A percentile compares a stretch with the other conserved stretches of the same genome.
Evolutionary conservation across 768 basidiomycete genomes (phyloP).

Genomic region (Russula vinacea): DNA sequence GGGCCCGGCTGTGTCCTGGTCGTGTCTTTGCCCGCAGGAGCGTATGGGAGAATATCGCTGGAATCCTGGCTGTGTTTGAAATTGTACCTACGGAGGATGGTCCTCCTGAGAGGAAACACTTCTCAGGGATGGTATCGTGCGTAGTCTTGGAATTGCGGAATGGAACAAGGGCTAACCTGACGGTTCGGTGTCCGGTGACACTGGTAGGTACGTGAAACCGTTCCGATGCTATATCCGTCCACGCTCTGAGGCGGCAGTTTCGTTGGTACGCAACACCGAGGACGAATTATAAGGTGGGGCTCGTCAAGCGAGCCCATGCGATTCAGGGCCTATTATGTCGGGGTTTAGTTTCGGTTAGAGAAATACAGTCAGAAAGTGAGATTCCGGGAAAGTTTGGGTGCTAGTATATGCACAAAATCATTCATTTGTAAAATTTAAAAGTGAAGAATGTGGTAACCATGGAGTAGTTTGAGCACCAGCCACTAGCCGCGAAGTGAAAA

Average conservation of each 20-base stretch:
- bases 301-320: background rate
- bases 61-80: background rate
- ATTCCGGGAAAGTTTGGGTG: too few species aligned
- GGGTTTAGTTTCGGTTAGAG: too few species aligned
- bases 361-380: too few species aligned
- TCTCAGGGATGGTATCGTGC: background rate
- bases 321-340: too few species aligned
- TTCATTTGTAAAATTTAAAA: too few species aligned
- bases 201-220: background rate
- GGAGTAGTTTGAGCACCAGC: too few species aligned
- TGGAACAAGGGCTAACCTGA: background rate
- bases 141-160: background rate
- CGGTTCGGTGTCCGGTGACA: background rate
- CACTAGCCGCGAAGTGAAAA: too few species aligned
- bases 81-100: slow-evolving; percentile 2
- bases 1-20: slow-evolving; percentile 1
- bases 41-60: background rate
- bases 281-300: background rate
- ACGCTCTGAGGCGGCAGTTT: background rate
- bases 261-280: background rate
- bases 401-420: too few species aligned
- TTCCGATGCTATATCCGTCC: slow-evolving; percentile 3
- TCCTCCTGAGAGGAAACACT: background rate
- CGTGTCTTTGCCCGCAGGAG: background rate
- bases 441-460: too few species aligned